Base-by-base conservation (phyloP, 2,329 filamentous ascomycete species). In the Apiospora pterosperma region DNA sequence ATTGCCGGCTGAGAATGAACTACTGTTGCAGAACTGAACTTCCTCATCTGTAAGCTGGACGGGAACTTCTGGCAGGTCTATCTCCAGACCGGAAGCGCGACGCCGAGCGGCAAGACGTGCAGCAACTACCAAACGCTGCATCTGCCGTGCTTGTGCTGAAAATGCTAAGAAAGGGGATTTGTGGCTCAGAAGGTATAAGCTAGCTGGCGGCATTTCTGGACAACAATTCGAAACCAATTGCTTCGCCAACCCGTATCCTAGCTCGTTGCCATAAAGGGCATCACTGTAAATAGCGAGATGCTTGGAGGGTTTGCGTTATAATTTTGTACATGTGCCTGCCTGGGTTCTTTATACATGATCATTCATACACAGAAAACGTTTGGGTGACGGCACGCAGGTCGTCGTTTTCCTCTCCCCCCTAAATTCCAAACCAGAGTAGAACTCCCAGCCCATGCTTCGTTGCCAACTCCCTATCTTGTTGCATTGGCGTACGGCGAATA, bases 101-200 rank as follows among this genome's bases (percentile, higher is more conserved):
- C 75, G 39, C 83, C 84, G 1, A 79, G 77, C 62, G 83, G 82
- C 2, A 76, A 76, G 72, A 81, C 77, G 5, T 86, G 84, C 69
- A 85, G 81, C 68, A 85, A 85, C 70, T 84, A 82, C 65, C 82
- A 85, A 76, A 84, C 82, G 34, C 75, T 86, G 63, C 84, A 86
- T 74, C 71, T 85, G 69, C 84, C 83, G 36, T 85, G 82, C 67
- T 69, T 85, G 41, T 84, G 82, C 61, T 82, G 59, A 67, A 48
- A 23, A 28, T 16, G 39, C 19, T 36, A 36, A 19, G 36, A 6
- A 21, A 36, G 23, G 31, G 52, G 28, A 36, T 12, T 19, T n/a
- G 23, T 36, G 21, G n/a, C 19, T 39, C n/a, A 39, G 10, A 2
- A 23, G 4, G 14, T n/a, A 41, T 41, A 5, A n/a, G 16, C 12